These are phyloP conservation scores for Rhazya stricta DNA, from an alignment of 257 asterid species.

Conservation along the genomic window DNA sequence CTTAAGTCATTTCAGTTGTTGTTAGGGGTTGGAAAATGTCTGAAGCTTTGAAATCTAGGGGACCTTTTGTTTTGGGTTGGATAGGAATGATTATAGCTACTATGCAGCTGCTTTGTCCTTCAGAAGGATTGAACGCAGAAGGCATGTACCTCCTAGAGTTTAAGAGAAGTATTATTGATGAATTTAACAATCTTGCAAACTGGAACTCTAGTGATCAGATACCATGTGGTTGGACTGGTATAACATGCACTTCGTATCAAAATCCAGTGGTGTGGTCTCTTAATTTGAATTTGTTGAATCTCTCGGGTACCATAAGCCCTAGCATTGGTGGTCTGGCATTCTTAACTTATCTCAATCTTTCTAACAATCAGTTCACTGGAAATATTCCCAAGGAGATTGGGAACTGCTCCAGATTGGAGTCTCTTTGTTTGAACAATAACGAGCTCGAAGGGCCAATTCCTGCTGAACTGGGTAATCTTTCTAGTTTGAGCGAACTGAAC, in stretches of 20 bases:
- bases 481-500: constrained; percentile 36
- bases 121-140: constrained; percentile 57
- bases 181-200: constrained; percentile 32
- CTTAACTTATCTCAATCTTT: constrained; percentile 57
- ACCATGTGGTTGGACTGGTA: constrained; percentile 84
- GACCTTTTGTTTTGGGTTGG: constrained; percentile 30
- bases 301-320: constrained; percentile 61
- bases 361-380: constrained; percentile 56
- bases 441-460: constrained; percentile 63
- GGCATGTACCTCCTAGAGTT: constrained; percentile 59
- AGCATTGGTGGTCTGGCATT: constrained; percentile 44
- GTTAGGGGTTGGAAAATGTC: constrained; percentile 39
- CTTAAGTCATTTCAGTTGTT: constrained; percentile 16
- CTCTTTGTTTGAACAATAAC: constrained; percentile 54
- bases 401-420: constrained; percentile 41
- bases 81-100: constrained; percentile 29
- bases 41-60: constrained; percentile 38
- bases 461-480: constrained; percentile 48
- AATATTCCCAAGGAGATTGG: constrained; percentile 69
- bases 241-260: constrained; percentile 49
- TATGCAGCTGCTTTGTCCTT: constrained; percentile 32
- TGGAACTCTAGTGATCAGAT: constrained; percentile 68
- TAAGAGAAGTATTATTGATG: constrained; percentile 56
- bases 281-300: constrained; percentile 46
- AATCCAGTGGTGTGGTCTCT: constrained; percentile 57